A percentile compares a stretch with the other conserved stretches of the same genome.
phyloP scores from a whole-genome alignment of 768 basidiomycete genomes.

The Pleurotus giganteus region DNA sequence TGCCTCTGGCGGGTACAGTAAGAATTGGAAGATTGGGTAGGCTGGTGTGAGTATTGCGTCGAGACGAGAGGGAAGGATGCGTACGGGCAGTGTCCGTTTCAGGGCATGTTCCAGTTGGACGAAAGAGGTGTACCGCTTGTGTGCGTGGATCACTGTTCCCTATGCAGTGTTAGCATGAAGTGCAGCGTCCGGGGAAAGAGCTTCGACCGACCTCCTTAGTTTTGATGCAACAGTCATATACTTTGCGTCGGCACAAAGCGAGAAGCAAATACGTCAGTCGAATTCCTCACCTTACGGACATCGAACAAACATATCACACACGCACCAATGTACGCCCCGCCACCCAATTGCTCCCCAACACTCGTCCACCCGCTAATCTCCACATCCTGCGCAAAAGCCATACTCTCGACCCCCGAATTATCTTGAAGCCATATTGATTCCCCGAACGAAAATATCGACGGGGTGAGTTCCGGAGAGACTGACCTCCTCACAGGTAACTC shows the following conservation, averaged over 20 bases:
- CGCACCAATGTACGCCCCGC: constrained; percentile 60
- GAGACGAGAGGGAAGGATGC: constrained; percentile 16
- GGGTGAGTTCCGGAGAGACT: constrained; percentile 28
- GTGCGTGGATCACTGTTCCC: constrained; percentile 62
- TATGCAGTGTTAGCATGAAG: constrained; percentile 19
- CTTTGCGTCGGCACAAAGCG: no score
- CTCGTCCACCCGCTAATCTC: constrained; percentile 68
- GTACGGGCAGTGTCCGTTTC: constrained; percentile 50
- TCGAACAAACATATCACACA: constrained; percentile 1
- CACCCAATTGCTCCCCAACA: constrained; percentile 63
- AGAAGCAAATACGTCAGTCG: no score
- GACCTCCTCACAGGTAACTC: constrained; percentile 12
- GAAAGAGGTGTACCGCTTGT: constrained; percentile 70
- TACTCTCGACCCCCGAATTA: constrained; percentile 49
- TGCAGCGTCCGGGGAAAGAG: constrained; percentile 18
- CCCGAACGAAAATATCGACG: constrained; percentile 55
- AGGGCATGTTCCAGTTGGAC: constrained; percentile 49
- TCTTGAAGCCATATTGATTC: constrained; percentile 69
- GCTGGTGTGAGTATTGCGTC: constrained; percentile 1
- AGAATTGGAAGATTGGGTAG: not conserved
- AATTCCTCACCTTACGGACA: no score
- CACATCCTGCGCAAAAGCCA: constrained; percentile 63
- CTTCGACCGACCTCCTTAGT: constrained; percentile 50
- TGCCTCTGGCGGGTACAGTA: constrained; percentile 32
- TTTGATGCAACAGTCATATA: constrained; percentile 69